phyloP scores from a whole-genome alignment of 495 filamentous ascomycete species.

The Trypethelium eluteriae region DNA sequence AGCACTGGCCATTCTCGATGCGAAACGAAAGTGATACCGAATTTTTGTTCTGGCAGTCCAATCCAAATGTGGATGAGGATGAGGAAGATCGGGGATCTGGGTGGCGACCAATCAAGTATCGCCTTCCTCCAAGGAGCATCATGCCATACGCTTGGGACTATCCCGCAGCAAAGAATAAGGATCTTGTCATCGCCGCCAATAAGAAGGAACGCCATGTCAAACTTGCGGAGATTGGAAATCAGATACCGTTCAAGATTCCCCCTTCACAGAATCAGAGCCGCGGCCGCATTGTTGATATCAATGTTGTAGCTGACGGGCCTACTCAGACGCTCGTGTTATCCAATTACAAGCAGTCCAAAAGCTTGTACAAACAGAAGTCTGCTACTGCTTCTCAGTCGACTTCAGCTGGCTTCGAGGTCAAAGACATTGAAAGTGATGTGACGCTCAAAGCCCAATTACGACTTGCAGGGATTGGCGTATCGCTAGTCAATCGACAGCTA shows the following conservation, averaged over 20 bases:
- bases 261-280: slow-evolving; percentile 48
- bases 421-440: slow-evolving; percentile 74
- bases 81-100: slow-evolving; percentile 67
- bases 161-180: slow-evolving; percentile 91
- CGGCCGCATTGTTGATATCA: slow-evolving; percentile 87
- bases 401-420: slow-evolving; percentile 78
- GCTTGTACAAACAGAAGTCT: slow-evolving; percentile 81
- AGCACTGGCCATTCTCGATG: slow-evolving; percentile 97
- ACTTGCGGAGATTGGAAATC: slow-evolving; percentile 90
- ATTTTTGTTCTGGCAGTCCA: slow-evolving; percentile 88
- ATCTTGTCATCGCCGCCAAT: slow-evolving; percentile 71
- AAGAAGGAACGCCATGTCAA: slow-evolving; percentile 82
- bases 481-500: slow-evolving; percentile 83
- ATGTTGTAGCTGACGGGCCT: slow-evolving; percentile 87
- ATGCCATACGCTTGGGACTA: slow-evolving; percentile 99
- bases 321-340: slow-evolving; percentile 89
- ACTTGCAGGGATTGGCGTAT: slow-evolving; percentile 86
- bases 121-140: slow-evolving; percentile 88
- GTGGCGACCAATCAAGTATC: slow-evolving; percentile 85
- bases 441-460: slow-evolving; percentile 82
- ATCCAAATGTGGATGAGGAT: slow-evolving; percentile 71
- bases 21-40: slow-evolving; percentile 94
- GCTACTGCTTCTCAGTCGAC: slow-evolving; percentile 49
- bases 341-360: slow-evolving; percentile 91
- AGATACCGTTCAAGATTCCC: slow-evolving; percentile 79